A percentile compares a stretch with the other conserved stretches of the same genome.
Conservation (phyloP, 1,284 basidiomycete genomes). For the Microbotryum silenes-acaulis region DNA sequence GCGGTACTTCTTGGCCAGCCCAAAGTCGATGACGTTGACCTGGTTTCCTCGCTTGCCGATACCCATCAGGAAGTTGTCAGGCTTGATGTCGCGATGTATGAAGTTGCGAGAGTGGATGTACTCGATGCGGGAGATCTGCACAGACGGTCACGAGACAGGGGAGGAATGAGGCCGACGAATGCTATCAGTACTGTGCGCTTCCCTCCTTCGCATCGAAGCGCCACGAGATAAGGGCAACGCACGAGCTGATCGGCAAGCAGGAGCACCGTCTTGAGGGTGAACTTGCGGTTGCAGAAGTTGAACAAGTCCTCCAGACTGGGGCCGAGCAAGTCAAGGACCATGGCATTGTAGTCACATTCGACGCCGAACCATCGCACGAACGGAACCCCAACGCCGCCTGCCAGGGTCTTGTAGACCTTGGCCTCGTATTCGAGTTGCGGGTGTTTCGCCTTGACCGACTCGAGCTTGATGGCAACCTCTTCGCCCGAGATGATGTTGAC, state of each 20-base stretch:
- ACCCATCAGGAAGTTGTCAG: conserved; percentile 99
- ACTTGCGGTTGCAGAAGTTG: conserved; percentile 99
- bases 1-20: conserved; percentile 98
- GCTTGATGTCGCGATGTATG: conserved; percentile 99
- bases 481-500: conserved; percentile 99
- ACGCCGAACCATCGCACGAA: conserved; percentile 99
- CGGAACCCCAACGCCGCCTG: conserved; percentile 95
- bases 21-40: conserved; percentile 99
- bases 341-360: conserved; percentile 99
- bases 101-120: conserved; percentile 99
- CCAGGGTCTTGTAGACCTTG: conserved; percentile 58
- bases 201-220: not conserved
- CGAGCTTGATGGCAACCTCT: conserved; percentile 99
- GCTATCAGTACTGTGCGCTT: not conserved
- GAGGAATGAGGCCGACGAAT: conserved; percentile 52
- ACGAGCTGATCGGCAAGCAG: conserved; percentile 95
- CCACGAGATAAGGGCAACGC: conserved; percentile 37
- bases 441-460: conserved; percentile 98
- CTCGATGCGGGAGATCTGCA: conserved; percentile 92
- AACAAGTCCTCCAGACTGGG: conserved; percentile 97
- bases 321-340: conserved; percentile 96
- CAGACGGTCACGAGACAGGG: not conserved
- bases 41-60: conserved; percentile 98
- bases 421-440: conserved; percentile 97
- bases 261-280: conserved; percentile 92